phyloP scores from a whole-genome alignment of 495 filamentous ascomycete genomes.

The Hypoxylon subgilvum region DNA sequence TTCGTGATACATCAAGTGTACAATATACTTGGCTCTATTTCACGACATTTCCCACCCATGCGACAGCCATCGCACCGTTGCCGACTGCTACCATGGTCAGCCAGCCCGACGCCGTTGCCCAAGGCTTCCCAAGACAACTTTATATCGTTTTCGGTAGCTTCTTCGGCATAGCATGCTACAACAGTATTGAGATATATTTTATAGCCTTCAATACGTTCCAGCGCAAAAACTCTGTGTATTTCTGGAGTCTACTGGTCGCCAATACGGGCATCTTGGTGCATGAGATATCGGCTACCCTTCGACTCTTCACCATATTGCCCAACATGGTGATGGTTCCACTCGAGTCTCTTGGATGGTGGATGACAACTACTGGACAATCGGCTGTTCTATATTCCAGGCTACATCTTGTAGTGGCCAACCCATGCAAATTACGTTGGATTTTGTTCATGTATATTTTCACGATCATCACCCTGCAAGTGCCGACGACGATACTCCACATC shows the following conservation, averaged over 20 bases:
- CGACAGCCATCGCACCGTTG: no score
- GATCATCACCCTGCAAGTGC: conserved; percentile 61
- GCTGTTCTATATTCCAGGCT: conserved; percentile 71
- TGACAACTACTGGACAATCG: conserved; percentile 70
- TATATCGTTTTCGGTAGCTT: conserved; percentile 24
- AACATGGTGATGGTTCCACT: conserved; percentile 46
- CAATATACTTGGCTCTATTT: no score
- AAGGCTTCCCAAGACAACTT: neutral
- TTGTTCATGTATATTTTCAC: conserved; percentile 64
- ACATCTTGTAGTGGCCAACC: conserved; percentile 59
- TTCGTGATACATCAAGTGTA: no score
- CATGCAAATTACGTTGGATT: conserved; percentile 56
- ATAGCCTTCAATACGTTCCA: conserved; percentile 57
- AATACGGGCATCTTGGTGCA: conserved; percentile 62
- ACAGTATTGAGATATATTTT: conserved; percentile 50
- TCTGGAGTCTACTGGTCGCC: conserved; percentile 49
- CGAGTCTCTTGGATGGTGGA: conserved; percentile 60
- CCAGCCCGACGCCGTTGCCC: neutral
- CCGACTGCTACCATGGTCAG: no score
- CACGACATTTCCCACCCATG: no score
- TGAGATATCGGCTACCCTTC: conserved; percentile 59
- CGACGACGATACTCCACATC: conserved; percentile 52
- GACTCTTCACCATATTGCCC: conserved; percentile 49
- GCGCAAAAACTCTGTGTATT: conserved; percentile 46
- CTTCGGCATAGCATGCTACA: conserved; percentile 47